These are phyloP conservation scores for Phascolomyces articulosus DNA, from an alignment of 371 early-diverging fungal species.

Conservation along the genomic window DNA sequence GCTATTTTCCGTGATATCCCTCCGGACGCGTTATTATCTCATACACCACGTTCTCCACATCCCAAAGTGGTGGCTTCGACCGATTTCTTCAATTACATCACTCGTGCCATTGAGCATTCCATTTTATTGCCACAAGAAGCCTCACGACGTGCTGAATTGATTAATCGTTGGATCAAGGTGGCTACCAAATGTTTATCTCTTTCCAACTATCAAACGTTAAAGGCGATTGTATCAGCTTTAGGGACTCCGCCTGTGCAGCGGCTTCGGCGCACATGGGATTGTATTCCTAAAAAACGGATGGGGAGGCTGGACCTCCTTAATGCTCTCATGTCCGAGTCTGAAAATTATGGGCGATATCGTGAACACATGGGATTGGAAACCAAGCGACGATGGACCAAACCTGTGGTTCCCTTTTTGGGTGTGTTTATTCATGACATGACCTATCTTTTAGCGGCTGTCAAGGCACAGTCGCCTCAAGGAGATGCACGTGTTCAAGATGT, in stretches of 20 bases:
- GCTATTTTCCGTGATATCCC: slow-evolving; percentile 68
- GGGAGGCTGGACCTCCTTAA: slow-evolving; percentile 54
- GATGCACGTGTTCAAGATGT: slow-evolving; percentile 56
- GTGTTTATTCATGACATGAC: slow-evolving; percentile 76
- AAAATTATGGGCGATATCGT: slow-evolving; percentile 71
- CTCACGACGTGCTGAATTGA: slow-evolving; percentile 59
- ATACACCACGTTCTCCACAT: slow-evolving; percentile 66
- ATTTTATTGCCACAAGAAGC: slow-evolving; percentile 62
- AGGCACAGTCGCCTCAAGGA: slow-evolving; percentile 38
- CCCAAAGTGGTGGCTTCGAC: slow-evolving; percentile 67
- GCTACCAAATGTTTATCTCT: slow-evolving; percentile 60
- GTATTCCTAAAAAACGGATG: slow-evolving; percentile 66
- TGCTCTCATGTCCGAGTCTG: slow-evolving; percentile 68
- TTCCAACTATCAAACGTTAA: slow-evolving; percentile 72
- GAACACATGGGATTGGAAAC: slow-evolving; percentile 48
- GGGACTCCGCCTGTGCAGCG: slow-evolving; percentile 75
- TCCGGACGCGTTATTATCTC: slow-evolving; percentile 58
- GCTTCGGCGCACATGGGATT: slow-evolving; percentile 72
- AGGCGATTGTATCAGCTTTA: slow-evolving; percentile 70
- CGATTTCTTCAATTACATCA: slow-evolving; percentile 81
- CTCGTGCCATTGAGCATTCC: slow-evolving; percentile 72
- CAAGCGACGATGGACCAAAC: slow-evolving; percentile 30
- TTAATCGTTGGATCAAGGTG: slow-evolving; percentile 75
- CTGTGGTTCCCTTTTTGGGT: slow-evolving; percentile 75
- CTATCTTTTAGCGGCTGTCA: slow-evolving; percentile 66